Percentiles rank a stretch among this genome's conserved stretches.
Conservation (phyloP, 306 rosid genomes). For the Acmispon strigosus region DNA sequence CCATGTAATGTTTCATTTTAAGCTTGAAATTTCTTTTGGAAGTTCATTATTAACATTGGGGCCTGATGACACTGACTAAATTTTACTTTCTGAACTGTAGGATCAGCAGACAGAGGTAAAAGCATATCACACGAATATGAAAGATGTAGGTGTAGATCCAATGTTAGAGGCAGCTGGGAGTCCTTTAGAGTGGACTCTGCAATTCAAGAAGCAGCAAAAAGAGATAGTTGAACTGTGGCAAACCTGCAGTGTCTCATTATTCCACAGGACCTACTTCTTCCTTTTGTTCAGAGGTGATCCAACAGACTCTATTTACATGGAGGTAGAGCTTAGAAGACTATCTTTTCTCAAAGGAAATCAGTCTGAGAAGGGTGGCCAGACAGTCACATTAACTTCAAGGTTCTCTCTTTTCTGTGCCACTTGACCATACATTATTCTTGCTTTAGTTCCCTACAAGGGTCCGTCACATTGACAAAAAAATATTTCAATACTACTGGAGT, state of each 20-base stretch:
- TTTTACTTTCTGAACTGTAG: conserved; percentile 29
- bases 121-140: conserved; percentile 31
- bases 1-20: not conserved
- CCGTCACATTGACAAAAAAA: too few species aligned
- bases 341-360: conserved; percentile 59
- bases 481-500: too few species aligned
- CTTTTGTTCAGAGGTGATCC: conserved; percentile 86
- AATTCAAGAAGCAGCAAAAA: conserved; percentile 58
- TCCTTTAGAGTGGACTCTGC: conserved; percentile 51
- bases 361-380: conserved; percentile 36
- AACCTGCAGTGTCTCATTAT: conserved; percentile 59
- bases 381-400: conserved; percentile 59
- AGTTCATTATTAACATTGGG: not conserved
- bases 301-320: conserved; percentile 76
- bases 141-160: conserved; percentile 51
- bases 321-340: conserved; percentile 77
- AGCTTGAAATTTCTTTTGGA: not conserved
- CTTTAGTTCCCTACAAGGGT: too few species aligned
- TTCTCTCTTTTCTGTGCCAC: conserved; percentile 22
- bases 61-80: not conserved
- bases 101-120: conserved; percentile 33
- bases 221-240: conserved; percentile 75
- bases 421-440: too few species aligned
- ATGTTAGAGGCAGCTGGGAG: conserved; percentile 37
- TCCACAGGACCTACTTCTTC: conserved; percentile 87